Conservation (phyloP, 2,329 filamentous ascomycete genomes). For the Fusarium camptoceras region DNA sequence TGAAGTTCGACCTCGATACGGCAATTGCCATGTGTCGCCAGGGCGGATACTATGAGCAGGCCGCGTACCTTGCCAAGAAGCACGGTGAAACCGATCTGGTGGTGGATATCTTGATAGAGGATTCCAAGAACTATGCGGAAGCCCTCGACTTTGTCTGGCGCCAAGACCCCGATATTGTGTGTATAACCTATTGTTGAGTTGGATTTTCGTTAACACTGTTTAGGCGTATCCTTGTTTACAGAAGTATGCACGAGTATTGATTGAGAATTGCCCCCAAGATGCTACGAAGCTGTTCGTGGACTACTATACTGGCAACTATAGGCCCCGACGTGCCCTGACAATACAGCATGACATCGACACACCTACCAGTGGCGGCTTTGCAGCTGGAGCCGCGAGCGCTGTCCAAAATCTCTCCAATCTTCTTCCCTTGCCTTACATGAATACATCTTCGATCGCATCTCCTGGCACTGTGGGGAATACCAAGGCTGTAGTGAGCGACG, state of each 20-base stretch:
- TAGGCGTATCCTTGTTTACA: slow-evolving; percentile 89
- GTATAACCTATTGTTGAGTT: slow-evolving; percentile 47
- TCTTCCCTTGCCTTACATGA: slow-evolving; percentile 88
- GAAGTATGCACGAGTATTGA: slow-evolving; percentile 92
- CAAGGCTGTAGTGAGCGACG: slow-evolving; percentile 64
- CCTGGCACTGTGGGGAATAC: slow-evolving; percentile 63
- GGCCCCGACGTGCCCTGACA: slow-evolving; percentile 72
- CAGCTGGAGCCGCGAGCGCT: slow-evolving; percentile 74
- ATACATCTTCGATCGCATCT: slow-evolving; percentile 67
- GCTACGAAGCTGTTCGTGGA: slow-evolving; percentile 91
- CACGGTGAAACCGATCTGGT: slow-evolving; percentile 94
- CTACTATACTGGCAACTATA: slow-evolving; percentile 91
- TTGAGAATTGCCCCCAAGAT: slow-evolving; percentile 85
- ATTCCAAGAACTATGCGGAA: slow-evolving; percentile 89
- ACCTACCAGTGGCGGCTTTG: slow-evolving; percentile 58
- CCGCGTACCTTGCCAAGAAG: slow-evolving; percentile 92
- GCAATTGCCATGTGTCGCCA: slow-evolving; percentile 98
- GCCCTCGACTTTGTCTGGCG: slow-evolving; percentile 93
- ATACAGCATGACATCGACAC: slow-evolving; percentile 52
- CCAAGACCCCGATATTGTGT: slow-evolving; percentile 79
- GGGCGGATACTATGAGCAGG: slow-evolving; percentile 96
- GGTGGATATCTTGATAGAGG: slow-evolving; percentile 94
- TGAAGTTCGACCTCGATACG: slow-evolving; percentile 97
- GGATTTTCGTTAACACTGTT: slow-evolving; percentile 47
- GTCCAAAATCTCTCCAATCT: slow-evolving; percentile 88